Percentiles rank a stretch among this genome's conserved stretches.
These are phyloP conservation scores for Cymbidium sinense DNA, from an alignment of 106 monocot species.

Conservation along the genomic window DNA sequence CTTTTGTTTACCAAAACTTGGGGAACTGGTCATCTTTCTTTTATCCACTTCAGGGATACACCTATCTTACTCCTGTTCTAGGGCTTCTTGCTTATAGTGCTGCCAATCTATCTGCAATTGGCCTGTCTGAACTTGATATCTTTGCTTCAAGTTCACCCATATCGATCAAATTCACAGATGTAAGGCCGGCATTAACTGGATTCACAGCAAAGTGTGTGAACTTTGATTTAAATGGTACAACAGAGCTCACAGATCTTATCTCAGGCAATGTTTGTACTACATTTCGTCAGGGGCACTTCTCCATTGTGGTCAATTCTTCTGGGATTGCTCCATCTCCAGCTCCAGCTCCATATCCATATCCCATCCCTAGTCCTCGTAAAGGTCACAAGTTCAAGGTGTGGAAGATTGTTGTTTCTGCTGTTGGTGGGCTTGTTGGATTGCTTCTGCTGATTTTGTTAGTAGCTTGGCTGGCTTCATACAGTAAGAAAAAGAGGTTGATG, in stretches of 20 bases:
- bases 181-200: slow-evolving; percentile 17
- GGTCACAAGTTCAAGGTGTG: slow-evolving; percentile 33
- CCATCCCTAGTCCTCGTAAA: slow-evolving; percentile 6
- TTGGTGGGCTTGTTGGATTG: slow-evolving; percentile 39
- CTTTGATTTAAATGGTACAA: slow-evolving; percentile 59
- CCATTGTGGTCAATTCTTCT: slow-evolving; percentile 58
- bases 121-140: slow-evolving; percentile 41
- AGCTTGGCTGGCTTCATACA: slow-evolving; percentile 19
- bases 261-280: slow-evolving; percentile 39
- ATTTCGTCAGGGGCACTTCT: slow-evolving; percentile 60
- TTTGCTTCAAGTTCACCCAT: slow-evolving; percentile 43
- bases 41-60: slow-evolving; percentile 58
- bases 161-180: slow-evolving; percentile 39
- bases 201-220: slow-evolving; percentile 39
- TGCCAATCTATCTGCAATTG: slow-evolving; percentile 39
- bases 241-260: slow-evolving; percentile 39
- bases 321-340: slow-evolving; percentile 19
- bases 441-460: slow-evolving; percentile 33
- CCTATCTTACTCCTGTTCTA: slow-evolving; percentile 55
- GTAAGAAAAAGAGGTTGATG: slow-evolving; percentile 27
- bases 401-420: slow-evolving; percentile 40
- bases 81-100: slow-evolving; percentile 80
- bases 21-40: slow-evolving; percentile 65
- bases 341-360: not conserved
- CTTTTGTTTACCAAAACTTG: slow-evolving; percentile 83